Conservation (phyloP, 2,329 filamentous ascomycete genomes). For the Xylaria sp. region DNA sequence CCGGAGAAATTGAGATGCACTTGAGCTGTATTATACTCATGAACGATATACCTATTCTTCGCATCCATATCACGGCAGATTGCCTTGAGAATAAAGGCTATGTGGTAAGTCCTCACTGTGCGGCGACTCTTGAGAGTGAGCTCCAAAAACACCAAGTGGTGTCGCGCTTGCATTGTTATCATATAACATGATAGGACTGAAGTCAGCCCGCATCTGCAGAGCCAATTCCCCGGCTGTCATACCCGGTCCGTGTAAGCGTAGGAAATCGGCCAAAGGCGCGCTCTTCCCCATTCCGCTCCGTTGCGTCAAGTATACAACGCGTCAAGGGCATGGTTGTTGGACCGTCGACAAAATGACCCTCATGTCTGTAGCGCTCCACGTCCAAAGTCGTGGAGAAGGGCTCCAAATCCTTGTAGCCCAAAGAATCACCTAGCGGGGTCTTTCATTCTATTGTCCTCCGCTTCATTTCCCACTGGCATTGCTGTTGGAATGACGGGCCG, state of each 20-base stretch:
- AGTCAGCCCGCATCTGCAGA: slow-evolving; percentile 6
- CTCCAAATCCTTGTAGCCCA: background rate
- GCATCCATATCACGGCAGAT: background rate
- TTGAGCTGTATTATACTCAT: background rate
- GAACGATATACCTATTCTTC: background rate
- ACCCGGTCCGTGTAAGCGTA: slow-evolving; percentile 1
- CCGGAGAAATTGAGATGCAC: background rate
- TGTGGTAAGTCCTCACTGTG: background rate
- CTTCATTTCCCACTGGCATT: background rate
- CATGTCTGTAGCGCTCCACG: background rate
- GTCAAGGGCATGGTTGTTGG: background rate
- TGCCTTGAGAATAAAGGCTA: background rate
- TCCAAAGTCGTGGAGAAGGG: background rate
- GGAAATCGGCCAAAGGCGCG: background rate
- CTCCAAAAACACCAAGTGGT: background rate
- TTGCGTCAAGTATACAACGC: background rate
- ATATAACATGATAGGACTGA: slow-evolving; percentile 3
- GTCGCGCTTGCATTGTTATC: background rate
- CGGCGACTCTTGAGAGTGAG: background rate
- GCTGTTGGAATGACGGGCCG: background rate
- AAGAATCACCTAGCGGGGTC: background rate
- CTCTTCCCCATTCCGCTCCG: slow-evolving; percentile 8
- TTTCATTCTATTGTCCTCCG: background rate
- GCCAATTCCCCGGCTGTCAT: background rate
- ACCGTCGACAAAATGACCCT: background rate